Evolutionary conservation across 257 asterid genomes (phyloP).

Genomic region (Solanum phureja): DNA sequence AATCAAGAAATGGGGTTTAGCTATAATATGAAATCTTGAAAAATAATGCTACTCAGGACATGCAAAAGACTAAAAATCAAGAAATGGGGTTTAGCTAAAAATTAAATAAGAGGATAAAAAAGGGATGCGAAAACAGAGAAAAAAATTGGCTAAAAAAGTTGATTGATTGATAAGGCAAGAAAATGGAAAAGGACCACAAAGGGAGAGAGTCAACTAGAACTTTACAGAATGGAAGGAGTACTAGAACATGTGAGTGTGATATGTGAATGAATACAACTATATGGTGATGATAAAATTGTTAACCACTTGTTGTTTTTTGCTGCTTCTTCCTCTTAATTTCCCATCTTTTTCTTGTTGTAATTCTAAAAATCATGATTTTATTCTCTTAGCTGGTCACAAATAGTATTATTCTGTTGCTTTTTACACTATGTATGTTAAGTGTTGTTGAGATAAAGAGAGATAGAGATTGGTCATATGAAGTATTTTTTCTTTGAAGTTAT

Average conservation of each 20-base stretch:
- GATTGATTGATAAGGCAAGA: slow-evolving; percentile 3
- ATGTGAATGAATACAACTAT: slow-evolving; percentile 1
- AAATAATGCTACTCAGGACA: background rate
- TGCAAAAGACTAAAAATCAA: background rate
- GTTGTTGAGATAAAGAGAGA: background rate
- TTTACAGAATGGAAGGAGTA: slow-evolving; percentile 1
- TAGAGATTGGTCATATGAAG: background rate
- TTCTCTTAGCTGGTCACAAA: background rate
- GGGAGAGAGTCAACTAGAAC: background rate
- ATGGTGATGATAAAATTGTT: background rate
- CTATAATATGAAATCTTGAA: background rate
- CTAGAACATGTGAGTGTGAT: background rate
- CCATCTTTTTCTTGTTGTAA: background rate
- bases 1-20: background rate
- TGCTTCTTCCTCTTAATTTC: background rate
- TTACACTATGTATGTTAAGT: background rate
- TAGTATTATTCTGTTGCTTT: background rate
- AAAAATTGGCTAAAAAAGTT: background rate
- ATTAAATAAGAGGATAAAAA: background rate
- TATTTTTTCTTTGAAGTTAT: background rate
- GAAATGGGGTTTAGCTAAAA: background rate
- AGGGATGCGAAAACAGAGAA: background rate
- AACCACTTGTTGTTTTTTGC: background rate
- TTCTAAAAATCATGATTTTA: background rate
- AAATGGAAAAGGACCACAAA: background rate